phyloP scores from a whole-genome alignment of 2,329 filamentous ascomycete species.

The Diplodia mutila region DNA sequence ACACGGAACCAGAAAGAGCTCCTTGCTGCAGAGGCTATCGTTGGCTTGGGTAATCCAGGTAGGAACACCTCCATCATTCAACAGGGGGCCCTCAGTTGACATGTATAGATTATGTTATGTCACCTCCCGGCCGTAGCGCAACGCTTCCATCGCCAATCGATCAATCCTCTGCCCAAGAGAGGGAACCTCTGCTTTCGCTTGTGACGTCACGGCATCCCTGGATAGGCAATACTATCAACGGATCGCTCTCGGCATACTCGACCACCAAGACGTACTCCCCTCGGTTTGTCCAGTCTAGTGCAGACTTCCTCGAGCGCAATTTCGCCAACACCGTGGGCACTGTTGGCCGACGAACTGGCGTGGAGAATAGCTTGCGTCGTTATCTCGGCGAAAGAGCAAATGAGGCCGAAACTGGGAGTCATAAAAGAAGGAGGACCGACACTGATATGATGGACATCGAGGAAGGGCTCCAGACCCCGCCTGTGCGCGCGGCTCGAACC shows the following conservation, averaged over 20 bases:
- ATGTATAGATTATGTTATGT: slow-evolving; percentile 47
- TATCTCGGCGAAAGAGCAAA: slow-evolving; percentile 69
- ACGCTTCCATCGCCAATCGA: slow-evolving; percentile 42
- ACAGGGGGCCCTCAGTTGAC: slow-evolving; percentile 25
- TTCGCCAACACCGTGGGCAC: slow-evolving; percentile 85
- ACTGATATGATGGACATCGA: slow-evolving; percentile 55
- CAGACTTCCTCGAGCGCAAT: slow-evolving; percentile 87
- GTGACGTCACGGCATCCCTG: slow-evolving; percentile 87
- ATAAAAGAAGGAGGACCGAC: slow-evolving; percentile 51
- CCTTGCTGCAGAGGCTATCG: slow-evolving; percentile 55
- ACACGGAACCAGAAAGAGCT: slow-evolving; percentile 42
- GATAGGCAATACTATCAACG: slow-evolving; percentile 81
- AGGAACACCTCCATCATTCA: slow-evolving; percentile 28
- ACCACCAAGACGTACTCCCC: slow-evolving; percentile 90
- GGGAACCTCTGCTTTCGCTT: slow-evolving; percentile 82
- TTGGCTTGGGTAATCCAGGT: slow-evolving; percentile 55
- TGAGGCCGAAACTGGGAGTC: slow-evolving; percentile 44
- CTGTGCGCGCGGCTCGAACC: slow-evolving; percentile 10
- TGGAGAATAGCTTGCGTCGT: slow-evolving; percentile 84
- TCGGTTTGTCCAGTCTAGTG: slow-evolving; percentile 80
- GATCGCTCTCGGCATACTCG: slow-evolving; percentile 82
- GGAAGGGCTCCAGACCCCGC: slow-evolving; percentile 36
- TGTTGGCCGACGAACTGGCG: slow-evolving; percentile 81
- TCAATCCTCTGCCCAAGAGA: slow-evolving; percentile 52
- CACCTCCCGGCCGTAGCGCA: slow-evolving; percentile 40